Conservation (phyloP, 176 grass and related monocot genomes). For the Musa schizocarpa region DNA sequence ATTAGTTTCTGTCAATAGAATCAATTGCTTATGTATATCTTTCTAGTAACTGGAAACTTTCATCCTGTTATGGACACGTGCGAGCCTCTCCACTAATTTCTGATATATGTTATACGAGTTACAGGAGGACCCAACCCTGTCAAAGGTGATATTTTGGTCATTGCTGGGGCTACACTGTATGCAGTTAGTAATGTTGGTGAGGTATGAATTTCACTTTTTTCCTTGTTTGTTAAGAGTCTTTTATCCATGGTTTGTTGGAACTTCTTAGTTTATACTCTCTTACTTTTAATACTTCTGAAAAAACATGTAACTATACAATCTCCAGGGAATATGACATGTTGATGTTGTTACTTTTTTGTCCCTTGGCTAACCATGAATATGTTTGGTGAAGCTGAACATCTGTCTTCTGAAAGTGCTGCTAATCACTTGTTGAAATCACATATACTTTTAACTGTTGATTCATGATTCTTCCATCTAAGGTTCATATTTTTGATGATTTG, state of each 20-base stretch:
- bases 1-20: background rate
- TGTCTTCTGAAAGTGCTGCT: background rate
- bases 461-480: too few relatives aligned
- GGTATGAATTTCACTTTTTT: constrained; percentile 28
- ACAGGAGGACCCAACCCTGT: constrained; percentile 40
- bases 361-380: too few relatives aligned
- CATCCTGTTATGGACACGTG: background rate
- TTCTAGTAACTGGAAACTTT: too few relatives aligned
- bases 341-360: background rate
- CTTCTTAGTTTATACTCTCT: too few relatives aligned
- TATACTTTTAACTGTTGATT: background rate
- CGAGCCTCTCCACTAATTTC: background rate
- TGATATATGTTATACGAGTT: constrained; percentile 1
- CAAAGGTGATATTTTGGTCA: constrained; percentile 57
- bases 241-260: too few relatives aligned
- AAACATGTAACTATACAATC: too few relatives aligned
- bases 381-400: background rate
- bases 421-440: background rate
- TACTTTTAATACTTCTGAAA: too few relatives aligned
- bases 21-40: too few relatives aligned
- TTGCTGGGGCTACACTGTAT: constrained; percentile 52
- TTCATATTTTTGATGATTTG: background rate
- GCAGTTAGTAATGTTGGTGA: constrained; percentile 61
- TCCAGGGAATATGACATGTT: background rate
- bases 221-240: background rate